Evolutionary conservation across 495 filamentous ascomycete species (phyloP).

Genomic region (Penicillium maclennaniae): DNA sequence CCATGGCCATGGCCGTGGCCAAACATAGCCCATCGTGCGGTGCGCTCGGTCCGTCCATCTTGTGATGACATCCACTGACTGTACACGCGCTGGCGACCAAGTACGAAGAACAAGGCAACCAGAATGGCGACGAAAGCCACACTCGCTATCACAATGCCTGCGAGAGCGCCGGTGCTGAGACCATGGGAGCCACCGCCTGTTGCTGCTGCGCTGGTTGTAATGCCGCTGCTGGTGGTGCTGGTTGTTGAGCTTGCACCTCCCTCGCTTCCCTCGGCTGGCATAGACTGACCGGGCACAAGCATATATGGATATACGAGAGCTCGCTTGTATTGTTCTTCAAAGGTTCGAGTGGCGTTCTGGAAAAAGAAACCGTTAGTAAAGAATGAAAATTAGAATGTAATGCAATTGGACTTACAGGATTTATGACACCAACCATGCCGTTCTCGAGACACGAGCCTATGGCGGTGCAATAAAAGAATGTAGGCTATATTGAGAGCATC

Average conservation of each 20-base stretch:
- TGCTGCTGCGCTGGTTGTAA: not conserved
- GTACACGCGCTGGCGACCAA: constrained; percentile 37
- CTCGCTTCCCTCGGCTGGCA: constrained; percentile 33
- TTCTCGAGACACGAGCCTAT: constrained; percentile 37
- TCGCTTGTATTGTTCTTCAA: constrained; percentile 28
- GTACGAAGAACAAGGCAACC: constrained; percentile 35
- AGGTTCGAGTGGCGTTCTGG: constrained; percentile 33
- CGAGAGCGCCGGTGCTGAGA: constrained; percentile 35
- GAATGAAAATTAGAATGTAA: not conserved
- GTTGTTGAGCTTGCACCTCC: constrained; percentile 3
- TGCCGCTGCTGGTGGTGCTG: not conserved
- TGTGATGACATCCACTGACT: constrained; percentile 35
- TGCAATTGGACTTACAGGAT: constrained; percentile 23
- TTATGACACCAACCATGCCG: constrained; percentile 44
- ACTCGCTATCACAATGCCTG: constrained; percentile 34
- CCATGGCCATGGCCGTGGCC: not conserved
- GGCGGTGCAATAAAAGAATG: constrained; percentile 41
- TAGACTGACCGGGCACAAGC: constrained; percentile 36
- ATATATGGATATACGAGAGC: constrained; percentile 35
- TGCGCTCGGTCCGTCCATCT: constrained; percentile 31
- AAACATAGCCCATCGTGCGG: constrained; percentile 31
- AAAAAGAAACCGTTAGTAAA: not conserved
- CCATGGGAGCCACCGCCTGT: not conserved
- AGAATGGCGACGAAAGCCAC: constrained; percentile 33
- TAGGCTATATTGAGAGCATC: constrained; percentile 21